Conservation (phyloP, 352 stramenopile species). For the Pythium dissimile region DNA sequence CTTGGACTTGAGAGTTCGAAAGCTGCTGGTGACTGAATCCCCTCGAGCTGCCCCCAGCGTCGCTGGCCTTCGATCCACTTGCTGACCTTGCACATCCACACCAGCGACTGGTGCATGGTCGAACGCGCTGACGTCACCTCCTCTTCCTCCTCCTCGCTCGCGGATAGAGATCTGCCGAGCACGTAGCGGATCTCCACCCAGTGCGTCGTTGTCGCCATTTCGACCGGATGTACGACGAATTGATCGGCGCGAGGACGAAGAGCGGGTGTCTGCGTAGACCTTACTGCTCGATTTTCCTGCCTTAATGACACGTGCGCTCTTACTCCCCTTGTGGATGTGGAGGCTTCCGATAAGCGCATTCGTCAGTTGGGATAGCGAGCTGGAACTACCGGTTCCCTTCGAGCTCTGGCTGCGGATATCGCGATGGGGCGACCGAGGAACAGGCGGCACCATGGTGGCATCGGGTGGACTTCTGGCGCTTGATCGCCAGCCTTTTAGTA, state of each 20-base stretch:
- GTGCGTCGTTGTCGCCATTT: constrained; percentile 1
- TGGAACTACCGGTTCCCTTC: neutral
- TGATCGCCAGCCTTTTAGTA: constrained; percentile 17
- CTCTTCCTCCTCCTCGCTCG: constrained; percentile 1
- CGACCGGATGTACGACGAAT: constrained; percentile 10
- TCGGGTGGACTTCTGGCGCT: neutral
- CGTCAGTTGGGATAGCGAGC: constrained; percentile 10
- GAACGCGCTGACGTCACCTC: neutral
- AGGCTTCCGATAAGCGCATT: constrained; percentile 10
- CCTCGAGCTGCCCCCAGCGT: neutral
- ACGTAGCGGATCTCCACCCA: neutral
- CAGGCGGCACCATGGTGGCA: constrained; percentile 2
- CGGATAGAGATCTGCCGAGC: constrained; percentile 11
- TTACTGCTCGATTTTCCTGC: neutral
- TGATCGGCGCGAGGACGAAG: constrained; percentile 9
- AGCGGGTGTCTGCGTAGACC: constrained; percentile 14
- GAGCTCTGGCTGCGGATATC: neutral
- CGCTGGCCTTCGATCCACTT: neutral
- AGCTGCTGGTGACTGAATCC: neutral
- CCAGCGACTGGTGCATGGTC: neutral
- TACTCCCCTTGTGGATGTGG: constrained; percentile 5
- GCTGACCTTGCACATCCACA: neutral
- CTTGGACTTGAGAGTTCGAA: constrained; percentile 8
- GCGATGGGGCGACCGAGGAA: neutral
- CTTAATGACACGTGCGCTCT: constrained; percentile 2